Conservation (phyloP, 805 yeast genomes). For the Kazachstania kunashirensis region DNA sequence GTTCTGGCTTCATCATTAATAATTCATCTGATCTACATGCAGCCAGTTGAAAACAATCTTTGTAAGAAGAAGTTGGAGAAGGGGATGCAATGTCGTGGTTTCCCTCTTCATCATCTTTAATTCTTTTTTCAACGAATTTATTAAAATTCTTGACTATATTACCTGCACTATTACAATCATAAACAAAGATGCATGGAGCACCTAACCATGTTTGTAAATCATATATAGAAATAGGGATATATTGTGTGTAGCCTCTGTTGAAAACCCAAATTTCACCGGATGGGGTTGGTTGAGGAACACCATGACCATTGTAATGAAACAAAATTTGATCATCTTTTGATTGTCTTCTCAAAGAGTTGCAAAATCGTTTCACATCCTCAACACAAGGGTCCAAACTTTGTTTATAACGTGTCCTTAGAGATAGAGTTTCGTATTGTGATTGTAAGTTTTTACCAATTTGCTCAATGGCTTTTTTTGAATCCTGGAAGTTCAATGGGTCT, state of each 20-base stretch:
- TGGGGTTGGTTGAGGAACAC: constrained; percentile 94
- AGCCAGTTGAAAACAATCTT: constrained; percentile 86
- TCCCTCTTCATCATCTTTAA: constrained; percentile 70
- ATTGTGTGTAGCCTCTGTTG: constrained; percentile 93
- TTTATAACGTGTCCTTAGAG: constrained; percentile 80
- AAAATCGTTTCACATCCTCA: constrained; percentile 87
- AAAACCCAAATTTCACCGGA: constrained; percentile 98
- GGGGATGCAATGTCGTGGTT: constrained; percentile 35
- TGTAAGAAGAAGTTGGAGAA: constrained; percentile 42
- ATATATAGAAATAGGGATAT: constrained; percentile 90
- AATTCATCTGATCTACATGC: constrained; percentile 83
- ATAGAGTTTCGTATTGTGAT: constrained; percentile 78
- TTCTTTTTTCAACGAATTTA: constrained; percentile 79
- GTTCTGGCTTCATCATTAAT: constrained; percentile 83
- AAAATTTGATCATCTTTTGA: constrained; percentile 89
- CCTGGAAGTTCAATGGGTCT: constrained; percentile 73
- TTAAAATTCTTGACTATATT: constrained; percentile 84
- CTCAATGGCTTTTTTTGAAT: constrained; percentile 84
- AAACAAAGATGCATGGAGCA: constrained; percentile 91
- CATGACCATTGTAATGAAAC: constrained; percentile 96
- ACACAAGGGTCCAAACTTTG: constrained; percentile 90
- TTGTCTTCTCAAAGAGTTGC: constrained; percentile 76
- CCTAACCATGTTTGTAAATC: constrained; percentile 97
- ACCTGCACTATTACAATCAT: constrained; percentile 92
- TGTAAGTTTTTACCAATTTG: constrained; percentile 83